Conservation (phyloP, 2,329 filamentous ascomycete genomes). For the Cytospora piceae region DNA sequence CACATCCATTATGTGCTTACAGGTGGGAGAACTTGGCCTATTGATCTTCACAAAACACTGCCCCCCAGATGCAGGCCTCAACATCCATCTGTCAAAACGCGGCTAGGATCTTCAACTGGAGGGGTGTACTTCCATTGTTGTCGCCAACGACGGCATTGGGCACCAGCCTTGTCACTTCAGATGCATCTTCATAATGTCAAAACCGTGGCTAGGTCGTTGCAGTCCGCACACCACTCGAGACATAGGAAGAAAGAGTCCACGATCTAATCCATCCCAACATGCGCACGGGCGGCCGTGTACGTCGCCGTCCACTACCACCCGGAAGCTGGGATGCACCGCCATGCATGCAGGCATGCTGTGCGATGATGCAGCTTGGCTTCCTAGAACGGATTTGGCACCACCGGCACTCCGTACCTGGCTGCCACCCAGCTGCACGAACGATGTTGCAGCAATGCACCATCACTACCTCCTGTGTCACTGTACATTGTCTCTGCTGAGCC, state of each 20-base stretch:
- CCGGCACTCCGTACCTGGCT: neutral
- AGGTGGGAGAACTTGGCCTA: no score
- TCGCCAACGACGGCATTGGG: no score
- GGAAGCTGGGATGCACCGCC: neutral
- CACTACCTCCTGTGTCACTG: neutral
- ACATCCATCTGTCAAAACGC: no score
- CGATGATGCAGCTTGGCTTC: neutral
- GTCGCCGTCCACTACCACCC: neutral
- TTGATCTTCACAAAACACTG: no score
- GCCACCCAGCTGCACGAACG: neutral
- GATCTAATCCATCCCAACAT: neutral
- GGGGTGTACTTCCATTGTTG: no score
- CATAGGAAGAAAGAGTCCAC: neutral
- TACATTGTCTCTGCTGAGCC: neutral
- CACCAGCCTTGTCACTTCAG: no score
- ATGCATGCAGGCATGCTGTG: neutral
- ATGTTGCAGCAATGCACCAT: neutral
- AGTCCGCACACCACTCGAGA: neutral
- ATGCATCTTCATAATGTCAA: no score
- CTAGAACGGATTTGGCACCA: neutral
- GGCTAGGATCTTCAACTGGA: neutral
- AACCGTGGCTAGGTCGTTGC: no score
- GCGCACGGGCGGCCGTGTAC: neutral
- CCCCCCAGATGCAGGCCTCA: no score
- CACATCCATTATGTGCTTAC: no score